Evolutionary conservation across 176 grass and related monocot genomes (phyloP).

Genomic region (Triticum urartu): DNA sequence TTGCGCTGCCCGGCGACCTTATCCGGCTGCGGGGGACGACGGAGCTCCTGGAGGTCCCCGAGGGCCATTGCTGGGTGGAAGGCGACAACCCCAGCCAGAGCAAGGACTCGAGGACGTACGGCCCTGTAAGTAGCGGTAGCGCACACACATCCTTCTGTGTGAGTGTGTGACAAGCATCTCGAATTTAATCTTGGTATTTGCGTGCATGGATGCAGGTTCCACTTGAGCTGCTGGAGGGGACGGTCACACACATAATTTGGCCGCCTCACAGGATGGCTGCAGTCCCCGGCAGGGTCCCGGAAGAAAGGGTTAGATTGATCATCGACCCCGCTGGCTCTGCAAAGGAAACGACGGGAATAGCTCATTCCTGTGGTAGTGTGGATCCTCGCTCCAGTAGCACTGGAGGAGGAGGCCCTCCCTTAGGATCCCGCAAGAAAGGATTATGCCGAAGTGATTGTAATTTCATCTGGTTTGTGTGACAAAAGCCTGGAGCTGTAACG

Average conservation of each 20-base stretch:
- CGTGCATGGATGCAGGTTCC: background rate
- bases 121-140: background rate
- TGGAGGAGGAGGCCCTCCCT: background rate
- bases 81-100: background rate
- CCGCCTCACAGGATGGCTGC: background rate
- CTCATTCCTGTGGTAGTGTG: too few species aligned
- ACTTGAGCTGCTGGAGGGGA: background rate
- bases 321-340: background rate
- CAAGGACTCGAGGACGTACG: background rate
- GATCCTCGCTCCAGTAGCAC: too few species aligned
- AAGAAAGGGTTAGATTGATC: background rate
- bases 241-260: background rate
- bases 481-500: background rate
- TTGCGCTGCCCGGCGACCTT: background rate
- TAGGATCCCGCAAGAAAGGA: background rate
- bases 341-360: background rate
- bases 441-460: background rate
- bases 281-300: background rate
- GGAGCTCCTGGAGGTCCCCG: background rate
- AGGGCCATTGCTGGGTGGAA: background rate
- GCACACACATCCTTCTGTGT: too few species aligned
- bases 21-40: background rate
- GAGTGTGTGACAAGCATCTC: background rate
- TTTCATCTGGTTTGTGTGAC: background rate
- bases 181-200: background rate